Evolutionary conservation across 2,329 filamentous ascomycete species (phyloP).

Genomic region (Aspergillus candidus): DNA sequence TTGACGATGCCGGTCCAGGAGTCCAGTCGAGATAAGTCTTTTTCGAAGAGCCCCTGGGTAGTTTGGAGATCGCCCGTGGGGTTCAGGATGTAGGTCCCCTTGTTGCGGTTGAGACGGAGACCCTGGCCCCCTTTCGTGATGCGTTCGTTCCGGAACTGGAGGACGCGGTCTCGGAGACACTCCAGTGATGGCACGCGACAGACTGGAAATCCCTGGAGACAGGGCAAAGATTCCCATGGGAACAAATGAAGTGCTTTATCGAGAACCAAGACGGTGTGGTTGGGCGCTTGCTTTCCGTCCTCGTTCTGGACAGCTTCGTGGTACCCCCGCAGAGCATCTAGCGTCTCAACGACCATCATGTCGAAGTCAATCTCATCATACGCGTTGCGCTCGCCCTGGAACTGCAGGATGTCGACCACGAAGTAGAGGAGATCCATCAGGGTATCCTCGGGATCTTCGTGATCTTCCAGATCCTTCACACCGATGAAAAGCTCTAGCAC

Average conservation of each 20-base stretch:
- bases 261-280: conserved; percentile 79
- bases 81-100: conserved; percentile 71
- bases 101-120: conserved; percentile 46
- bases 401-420: conserved; percentile 91
- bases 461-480: conserved; percentile 64
- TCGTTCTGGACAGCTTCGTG: conserved; percentile 47
- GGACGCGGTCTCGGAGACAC: conserved; percentile 69
- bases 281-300: conserved; percentile 26
- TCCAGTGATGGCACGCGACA: conserved; percentile 84
- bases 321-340: conserved; percentile 77
- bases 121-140: conserved; percentile 24
- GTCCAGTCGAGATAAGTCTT: conserved; percentile 50
- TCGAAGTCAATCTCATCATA: conserved; percentile 99
- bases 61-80: conserved; percentile 75
- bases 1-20: conserved; percentile 64
- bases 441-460: conserved; percentile 76
- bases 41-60: conserved; percentile 70
- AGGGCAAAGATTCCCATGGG: conserved; percentile 93
- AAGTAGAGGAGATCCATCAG: conserved; percentile 94
- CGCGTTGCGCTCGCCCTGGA: conserved; percentile 91
- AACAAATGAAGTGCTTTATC: conserved; percentile 88
- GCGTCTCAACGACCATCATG: conserved; percentile 76
- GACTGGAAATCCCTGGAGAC: conserved; percentile 69
- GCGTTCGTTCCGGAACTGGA: conserved; percentile 41
- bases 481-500: conserved; percentile 86